These are phyloP conservation scores for Aspergillus bertholletiae DNA, from an alignment of 495 filamentous ascomycete species.

Conservation along the genomic window DNA sequence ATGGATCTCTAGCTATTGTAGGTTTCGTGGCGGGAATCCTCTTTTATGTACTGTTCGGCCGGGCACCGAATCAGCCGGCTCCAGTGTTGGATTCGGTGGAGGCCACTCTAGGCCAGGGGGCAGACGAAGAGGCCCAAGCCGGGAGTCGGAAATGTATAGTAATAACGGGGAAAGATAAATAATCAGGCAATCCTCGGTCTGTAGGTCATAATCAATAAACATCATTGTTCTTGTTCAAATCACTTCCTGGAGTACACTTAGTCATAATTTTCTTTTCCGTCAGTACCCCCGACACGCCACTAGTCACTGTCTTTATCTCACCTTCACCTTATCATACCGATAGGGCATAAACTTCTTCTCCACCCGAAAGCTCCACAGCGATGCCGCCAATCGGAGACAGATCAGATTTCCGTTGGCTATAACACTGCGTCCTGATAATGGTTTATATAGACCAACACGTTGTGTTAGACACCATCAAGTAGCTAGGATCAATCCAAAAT, in stretches of 20 bases:
- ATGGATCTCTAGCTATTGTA: conserved; percentile 34
- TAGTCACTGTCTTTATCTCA: too few species aligned
- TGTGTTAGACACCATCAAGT: neutral
- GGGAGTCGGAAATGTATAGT: neutral
- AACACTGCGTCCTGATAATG: neutral
- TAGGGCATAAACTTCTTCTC: neutral
- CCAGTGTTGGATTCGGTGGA: neutral
- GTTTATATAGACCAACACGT: neutral
- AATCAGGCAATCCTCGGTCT: too few species aligned
- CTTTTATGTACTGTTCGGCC: conserved; percentile 14
- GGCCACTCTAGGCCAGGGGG: neutral
- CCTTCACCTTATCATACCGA: too few species aligned
- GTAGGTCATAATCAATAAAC: too few species aligned
- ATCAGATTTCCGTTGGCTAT: neutral
- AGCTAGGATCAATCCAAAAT: neutral
- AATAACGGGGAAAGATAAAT: neutral
- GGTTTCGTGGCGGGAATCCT: conserved; percentile 9
- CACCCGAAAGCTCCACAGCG: neutral
- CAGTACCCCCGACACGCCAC: too few species aligned
- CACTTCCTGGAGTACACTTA: too few species aligned
- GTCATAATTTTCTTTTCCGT: too few species aligned
- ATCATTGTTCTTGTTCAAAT: too few species aligned
- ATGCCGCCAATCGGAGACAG: conserved; percentile 17
- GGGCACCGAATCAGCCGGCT: neutral
- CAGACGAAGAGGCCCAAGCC: neutral